These are phyloP conservation scores for Clonostachys rhizophaga DNA, from an alignment of 2,329 filamentous ascomycete species.

Conservation along the genomic window DNA sequence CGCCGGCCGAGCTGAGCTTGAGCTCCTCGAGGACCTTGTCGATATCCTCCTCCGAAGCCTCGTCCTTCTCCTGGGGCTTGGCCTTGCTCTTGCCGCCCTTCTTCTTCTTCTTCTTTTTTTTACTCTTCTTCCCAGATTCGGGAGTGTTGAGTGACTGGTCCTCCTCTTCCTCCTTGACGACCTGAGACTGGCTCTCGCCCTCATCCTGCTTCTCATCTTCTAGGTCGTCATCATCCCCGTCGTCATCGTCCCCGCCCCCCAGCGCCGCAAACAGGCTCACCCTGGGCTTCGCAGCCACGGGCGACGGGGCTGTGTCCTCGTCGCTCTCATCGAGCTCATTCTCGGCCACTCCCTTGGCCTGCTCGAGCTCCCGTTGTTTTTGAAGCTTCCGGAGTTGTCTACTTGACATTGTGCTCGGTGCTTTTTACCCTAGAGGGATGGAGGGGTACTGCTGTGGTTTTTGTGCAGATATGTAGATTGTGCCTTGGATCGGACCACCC, in stretches of 20 bases:
- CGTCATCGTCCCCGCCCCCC: constrained; percentile 34
- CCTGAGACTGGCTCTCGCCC: constrained; percentile 10
- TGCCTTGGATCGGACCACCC: too few species aligned
- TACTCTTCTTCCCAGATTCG: constrained; percentile 24
- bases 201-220: constrained; percentile 29
- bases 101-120: constrained; percentile 32
- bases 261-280: constrained; percentile 48
- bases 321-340: constrained; percentile 21
- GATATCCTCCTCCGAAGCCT: constrained; percentile 42
- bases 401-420: constrained; percentile 35
- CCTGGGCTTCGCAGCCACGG: constrained; percentile 27
- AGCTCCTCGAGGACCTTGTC: constrained; percentile 48
- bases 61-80: constrained; percentile 6
- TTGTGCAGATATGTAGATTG: too few species aligned
- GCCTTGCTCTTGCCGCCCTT: constrained; percentile 20
- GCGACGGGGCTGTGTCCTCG: constrained; percentile 14
- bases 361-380: constrained; percentile 40
- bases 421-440: background rate
- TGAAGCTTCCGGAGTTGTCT: constrained; percentile 47
- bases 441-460: background rate
- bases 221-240: constrained; percentile 26
- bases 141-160: constrained; percentile 12
- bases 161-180: constrained; percentile 16
- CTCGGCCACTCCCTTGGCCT: constrained; percentile 11
- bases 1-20: constrained; percentile 21